These are phyloP conservation scores for Mentha longifolia DNA, from an alignment of 257 asterid genomes.

Conservation along the genomic window DNA sequence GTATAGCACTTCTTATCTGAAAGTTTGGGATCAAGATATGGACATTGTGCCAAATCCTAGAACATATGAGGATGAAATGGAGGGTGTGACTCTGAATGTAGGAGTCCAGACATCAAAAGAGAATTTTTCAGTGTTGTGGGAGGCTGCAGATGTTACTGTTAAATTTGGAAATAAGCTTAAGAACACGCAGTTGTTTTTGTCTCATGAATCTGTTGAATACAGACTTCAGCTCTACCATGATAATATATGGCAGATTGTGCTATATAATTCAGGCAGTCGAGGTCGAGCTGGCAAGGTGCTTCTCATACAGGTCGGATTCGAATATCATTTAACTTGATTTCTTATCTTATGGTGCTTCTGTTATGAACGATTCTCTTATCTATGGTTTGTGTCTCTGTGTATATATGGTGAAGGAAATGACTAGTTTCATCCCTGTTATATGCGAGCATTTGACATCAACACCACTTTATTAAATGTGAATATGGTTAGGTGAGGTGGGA, in stretches of 20 bases:
- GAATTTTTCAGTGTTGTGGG: conserved; percentile 61
- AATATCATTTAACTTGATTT: background rate
- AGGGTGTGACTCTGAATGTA: conserved; percentile 47
- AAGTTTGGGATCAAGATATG: conserved; percentile 45
- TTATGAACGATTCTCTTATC: background rate
- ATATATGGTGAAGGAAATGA: no score
- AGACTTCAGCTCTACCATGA: conserved; percentile 77
- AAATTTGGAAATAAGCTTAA: conserved; percentile 66
- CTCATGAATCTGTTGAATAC: conserved; percentile 40
- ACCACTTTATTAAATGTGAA: no score
- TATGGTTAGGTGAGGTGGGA: no score
- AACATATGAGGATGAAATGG: conserved; percentile 44
- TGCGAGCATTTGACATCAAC: no score
- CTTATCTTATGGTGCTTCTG: background rate
- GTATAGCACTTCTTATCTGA: conserved; percentile 29
- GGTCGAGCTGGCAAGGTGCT: conserved; percentile 44
- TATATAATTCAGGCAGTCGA: conserved; percentile 41
- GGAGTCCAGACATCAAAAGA: conserved; percentile 67
- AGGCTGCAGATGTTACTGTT: conserved; percentile 39
- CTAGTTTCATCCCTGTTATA: no score
- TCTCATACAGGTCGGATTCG: conserved; percentile 72
- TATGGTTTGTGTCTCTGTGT: no score
- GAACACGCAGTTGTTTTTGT: conserved; percentile 52
- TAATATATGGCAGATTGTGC: conserved; percentile 73
- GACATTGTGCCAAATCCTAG: conserved; percentile 47